A percentile compares a stretch with the other conserved stretches of the same genome.
Evolutionary conservation across 441 rosid species (phyloP).

Genomic region (Populus hybrid): DNA sequence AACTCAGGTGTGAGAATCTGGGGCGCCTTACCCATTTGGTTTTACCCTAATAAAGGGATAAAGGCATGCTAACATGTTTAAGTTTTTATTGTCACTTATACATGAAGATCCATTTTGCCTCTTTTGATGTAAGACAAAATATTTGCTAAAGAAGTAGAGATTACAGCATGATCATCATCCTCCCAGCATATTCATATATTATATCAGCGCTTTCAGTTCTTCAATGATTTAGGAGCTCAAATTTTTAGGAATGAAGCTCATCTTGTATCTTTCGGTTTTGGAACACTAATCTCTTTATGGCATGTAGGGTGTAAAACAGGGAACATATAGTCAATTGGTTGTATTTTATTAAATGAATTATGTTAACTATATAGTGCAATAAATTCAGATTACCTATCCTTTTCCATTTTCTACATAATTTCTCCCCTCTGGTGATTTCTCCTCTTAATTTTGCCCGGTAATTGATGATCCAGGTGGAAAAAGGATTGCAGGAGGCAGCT

Average conservation of each 20-base stretch:
- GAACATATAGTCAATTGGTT: not conserved
- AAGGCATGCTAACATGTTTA: not conserved
- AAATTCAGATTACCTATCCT: not conserved
- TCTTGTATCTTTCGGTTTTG: not conserved
- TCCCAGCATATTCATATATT: not conserved
- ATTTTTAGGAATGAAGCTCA: not conserved
- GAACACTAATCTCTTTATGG: not conserved
- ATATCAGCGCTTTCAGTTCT: not conserved
- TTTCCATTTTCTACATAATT: not conserved
- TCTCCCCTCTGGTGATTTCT: slow-evolving; percentile 3
- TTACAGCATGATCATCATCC: not conserved
- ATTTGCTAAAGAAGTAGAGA: slow-evolving; percentile 1
- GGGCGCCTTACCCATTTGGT: not conserved
- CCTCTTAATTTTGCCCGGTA: slow-evolving; percentile 3
- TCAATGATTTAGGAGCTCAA: not conserved
- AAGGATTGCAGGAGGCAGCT: slow-evolving; percentile 79
- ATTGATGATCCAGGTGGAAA: slow-evolving; percentile 60
- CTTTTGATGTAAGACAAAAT: not conserved
- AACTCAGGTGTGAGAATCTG: not conserved
- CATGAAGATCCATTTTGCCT: not conserved
- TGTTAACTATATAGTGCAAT: not conserved
- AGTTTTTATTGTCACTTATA: not conserved
- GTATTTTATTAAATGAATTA: not conserved
- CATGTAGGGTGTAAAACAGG: not conserved
- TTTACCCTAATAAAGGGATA: not conserved